A percentile compares a stretch with the other conserved stretches of the same genome.
Evolutionary conservation across 768 basidiomycete species (phyloP).

Genomic region (Strobilomyces confusus): DNA sequence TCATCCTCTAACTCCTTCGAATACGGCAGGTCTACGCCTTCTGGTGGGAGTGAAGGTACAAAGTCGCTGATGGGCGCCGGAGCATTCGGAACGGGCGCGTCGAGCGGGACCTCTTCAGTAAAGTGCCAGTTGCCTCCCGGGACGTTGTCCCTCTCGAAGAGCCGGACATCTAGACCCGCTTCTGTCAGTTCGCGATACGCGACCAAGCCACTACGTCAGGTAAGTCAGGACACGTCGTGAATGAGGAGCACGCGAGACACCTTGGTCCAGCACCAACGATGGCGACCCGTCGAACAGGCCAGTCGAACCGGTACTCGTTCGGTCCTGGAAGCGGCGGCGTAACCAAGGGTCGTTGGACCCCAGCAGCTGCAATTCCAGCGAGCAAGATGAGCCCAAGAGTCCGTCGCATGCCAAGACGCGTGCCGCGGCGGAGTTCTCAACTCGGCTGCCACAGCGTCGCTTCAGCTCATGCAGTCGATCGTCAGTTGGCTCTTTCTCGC

Average conservation of each 20-base stretch:
- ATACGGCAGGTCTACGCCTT: constrained; percentile 4
- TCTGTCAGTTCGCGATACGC: constrained; percentile 13
- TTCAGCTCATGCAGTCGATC: background rate
- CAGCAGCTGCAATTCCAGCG: background rate
- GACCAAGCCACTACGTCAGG: constrained; percentile 7
- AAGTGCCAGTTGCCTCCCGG: constrained; percentile 15
- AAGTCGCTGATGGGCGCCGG: constrained; percentile 5
- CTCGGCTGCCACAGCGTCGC: no score
- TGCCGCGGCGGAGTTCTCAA: no score
- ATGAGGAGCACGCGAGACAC: background rate
- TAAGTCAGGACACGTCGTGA: background rate
- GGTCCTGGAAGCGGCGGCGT: background rate
- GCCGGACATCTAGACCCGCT: constrained; percentile 14
- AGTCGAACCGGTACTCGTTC: constrained; percentile 8
- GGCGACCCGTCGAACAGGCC: constrained; percentile 15
- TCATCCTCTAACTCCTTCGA: constrained; percentile 5
- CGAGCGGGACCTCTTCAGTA: constrained; percentile 11
- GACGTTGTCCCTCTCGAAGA: constrained; percentile 15
- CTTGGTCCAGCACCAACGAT: constrained; percentile 16
- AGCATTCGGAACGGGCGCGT: constrained; percentile 11
- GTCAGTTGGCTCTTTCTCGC: background rate
- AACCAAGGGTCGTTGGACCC: constrained; percentile 1
- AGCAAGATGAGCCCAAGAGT: background rate
- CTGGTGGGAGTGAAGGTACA: constrained; percentile 7
- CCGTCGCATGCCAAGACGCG: no score